Evolutionary conservation across 805 yeast genomes (phyloP).

Genomic region (Ogataea wickerhamii): DNA sequence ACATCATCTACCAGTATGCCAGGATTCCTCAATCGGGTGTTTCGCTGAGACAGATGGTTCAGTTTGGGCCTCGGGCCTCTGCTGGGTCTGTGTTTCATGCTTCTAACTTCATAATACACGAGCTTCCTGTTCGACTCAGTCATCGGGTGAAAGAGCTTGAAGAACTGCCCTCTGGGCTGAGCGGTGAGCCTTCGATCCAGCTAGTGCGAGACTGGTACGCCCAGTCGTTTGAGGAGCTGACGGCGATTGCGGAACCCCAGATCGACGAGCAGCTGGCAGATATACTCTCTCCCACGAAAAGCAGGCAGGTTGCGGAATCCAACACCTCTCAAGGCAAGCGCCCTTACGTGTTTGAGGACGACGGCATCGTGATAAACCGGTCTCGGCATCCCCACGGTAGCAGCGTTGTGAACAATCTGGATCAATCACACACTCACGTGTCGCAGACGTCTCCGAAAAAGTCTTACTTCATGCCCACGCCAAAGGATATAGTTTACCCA

Average conservation of each 20-base stretch:
- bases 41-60: constrained; percentile 84
- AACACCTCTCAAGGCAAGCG: constrained; percentile 7
- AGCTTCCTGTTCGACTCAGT: constrained; percentile 81
- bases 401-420: constrained; percentile 11
- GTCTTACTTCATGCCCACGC: constrained; percentile 51
- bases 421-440: constrained; percentile 8
- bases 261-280: constrained; percentile 41
- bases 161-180: constrained; percentile 70
- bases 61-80: constrained; percentile 75
- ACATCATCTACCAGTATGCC: constrained; percentile 62
- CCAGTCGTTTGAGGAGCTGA: constrained; percentile 80
- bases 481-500: constrained; percentile 61
- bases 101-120: constrained; percentile 79
- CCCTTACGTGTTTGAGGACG: constrained; percentile 40
- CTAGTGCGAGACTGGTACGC: constrained; percentile 87
- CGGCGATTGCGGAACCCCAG: constrained; percentile 57
- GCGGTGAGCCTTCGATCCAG: constrained; percentile 68
- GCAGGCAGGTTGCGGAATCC: constrained; percentile 7
- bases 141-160: constrained; percentile 83
- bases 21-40: constrained; percentile 79
- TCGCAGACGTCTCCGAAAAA: constrained; percentile 26
- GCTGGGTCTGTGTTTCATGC: constrained; percentile 81
- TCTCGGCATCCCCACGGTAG: constrained; percentile 15
- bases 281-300: constrained; percentile 28
- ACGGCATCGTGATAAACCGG: constrained; percentile 39